A percentile compares a stretch with the other conserved stretches of the same genome.
Evolutionary conservation across 805 yeast species (phyloP).

Genomic region (Wickerhamomyces sydowiorum): DNA sequence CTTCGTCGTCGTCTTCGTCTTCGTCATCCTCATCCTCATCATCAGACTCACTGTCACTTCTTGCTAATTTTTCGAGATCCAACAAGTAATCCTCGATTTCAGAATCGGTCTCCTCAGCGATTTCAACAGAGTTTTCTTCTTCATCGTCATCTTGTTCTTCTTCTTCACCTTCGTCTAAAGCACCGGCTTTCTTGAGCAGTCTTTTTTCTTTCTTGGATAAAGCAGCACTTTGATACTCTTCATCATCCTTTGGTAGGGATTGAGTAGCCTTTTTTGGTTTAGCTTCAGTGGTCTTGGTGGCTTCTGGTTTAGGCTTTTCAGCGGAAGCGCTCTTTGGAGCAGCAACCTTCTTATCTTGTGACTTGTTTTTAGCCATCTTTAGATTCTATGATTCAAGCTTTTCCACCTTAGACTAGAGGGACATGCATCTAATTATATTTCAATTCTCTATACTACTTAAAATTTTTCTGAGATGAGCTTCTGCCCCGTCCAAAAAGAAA

Average conservation of each 20-base stretch:
- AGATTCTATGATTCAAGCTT: not conserved
- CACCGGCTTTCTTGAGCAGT: constrained; percentile 43
- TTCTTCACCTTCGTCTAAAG: constrained; percentile 15
- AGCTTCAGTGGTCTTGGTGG: constrained; percentile 21
- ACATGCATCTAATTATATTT: not conserved
- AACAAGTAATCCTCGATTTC: constrained; percentile 39
- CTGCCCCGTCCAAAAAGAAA: not conserved
- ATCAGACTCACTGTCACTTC: constrained; percentile 39
- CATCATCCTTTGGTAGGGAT: constrained; percentile 11
- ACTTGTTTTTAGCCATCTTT: not conserved
- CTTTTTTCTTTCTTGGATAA: constrained; percentile 63
- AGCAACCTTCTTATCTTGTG: not conserved
- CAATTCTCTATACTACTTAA: not conserved
- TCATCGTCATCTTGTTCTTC: constrained; percentile 14
- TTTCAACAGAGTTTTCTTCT: constrained; percentile 29
- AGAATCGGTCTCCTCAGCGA: constrained; percentile 38
- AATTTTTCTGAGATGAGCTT: constrained; percentile 7
- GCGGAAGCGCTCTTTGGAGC: not conserved
- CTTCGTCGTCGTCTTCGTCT: constrained; percentile 29
- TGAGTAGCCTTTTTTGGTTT: constrained; percentile 19
- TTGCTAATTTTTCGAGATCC: constrained; percentile 50
- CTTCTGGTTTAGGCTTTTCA: not conserved
- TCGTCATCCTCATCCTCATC: constrained; percentile 31
- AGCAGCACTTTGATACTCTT: constrained; percentile 40
- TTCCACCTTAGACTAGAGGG: too few species aligned